Evolutionary conservation across 2,329 filamentous ascomycete species (phyloP).

Genomic region (Coniosporium tulheliwenetii): DNA sequence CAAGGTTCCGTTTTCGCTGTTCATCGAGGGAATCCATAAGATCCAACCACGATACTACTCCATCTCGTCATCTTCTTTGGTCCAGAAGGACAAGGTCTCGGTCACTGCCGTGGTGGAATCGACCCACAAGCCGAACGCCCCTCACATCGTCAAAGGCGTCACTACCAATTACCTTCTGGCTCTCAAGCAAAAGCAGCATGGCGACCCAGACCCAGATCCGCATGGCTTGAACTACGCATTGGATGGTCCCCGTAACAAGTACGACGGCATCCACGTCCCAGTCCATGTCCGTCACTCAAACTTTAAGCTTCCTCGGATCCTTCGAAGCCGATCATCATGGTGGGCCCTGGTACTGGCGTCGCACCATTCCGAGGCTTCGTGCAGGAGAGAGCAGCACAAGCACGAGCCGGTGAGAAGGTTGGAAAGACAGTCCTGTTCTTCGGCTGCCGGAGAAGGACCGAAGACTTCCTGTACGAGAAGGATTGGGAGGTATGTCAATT

Average conservation of each 20-base stretch:
- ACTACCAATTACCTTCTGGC: slow-evolving; percentile 94
- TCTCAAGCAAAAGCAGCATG: slow-evolving; percentile 92
- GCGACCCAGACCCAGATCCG: slow-evolving; percentile 63
- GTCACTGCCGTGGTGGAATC: slow-evolving; percentile 92
- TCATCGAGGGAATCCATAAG: slow-evolving; percentile 88
- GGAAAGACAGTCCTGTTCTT: slow-evolving; percentile 50
- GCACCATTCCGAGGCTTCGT: slow-evolving; percentile 71
- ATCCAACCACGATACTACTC: slow-evolving; percentile 98
- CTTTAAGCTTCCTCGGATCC: slow-evolving; percentile 96
- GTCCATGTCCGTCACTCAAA: slow-evolving; percentile 96
- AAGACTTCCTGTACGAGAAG: slow-evolving; percentile 67
- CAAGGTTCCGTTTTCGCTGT: slow-evolving; percentile 78
- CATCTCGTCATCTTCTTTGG: slow-evolving; percentile 89
- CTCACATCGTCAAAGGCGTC: slow-evolving; percentile 76
- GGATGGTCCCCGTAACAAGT: slow-evolving; percentile 85
- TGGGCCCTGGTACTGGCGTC: slow-evolving; percentile 75
- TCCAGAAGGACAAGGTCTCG: slow-evolving; percentile 88
- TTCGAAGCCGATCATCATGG: slow-evolving; percentile 49
- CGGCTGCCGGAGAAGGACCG: slow-evolving; percentile 57
- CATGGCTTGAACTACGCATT: slow-evolving; percentile 80
- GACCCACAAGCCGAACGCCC: slow-evolving; percentile 58
- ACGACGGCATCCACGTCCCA: slow-evolving; percentile 86
- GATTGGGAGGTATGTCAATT: slow-evolving; percentile 45
- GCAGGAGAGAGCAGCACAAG: slow-evolving; percentile 46
- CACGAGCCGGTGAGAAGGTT: slow-evolving; percentile 6